A percentile compares a stretch with the other conserved stretches of the same genome.
These are phyloP conservation scores for Colletotrichum liriopes DNA, from an alignment of 2,329 filamentous ascomycete species.

Conservation along the genomic window DNA sequence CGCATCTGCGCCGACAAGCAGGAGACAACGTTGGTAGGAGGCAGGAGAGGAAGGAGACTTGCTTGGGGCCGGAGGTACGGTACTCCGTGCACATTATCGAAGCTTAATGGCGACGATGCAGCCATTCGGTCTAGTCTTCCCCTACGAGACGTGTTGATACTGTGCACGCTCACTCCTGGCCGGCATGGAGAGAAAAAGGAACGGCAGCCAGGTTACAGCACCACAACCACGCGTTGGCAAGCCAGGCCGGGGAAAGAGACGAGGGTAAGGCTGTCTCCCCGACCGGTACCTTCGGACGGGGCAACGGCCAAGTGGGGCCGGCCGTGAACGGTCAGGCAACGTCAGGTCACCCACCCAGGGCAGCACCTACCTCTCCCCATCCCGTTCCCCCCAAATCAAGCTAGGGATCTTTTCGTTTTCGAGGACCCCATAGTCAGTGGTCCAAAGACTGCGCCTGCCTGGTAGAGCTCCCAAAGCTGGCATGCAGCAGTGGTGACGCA, in stretches of 20 bases:
- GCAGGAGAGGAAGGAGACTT: background rate
- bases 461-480: background rate
- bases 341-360: slow-evolving; percentile 10
- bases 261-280: background rate
- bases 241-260: background rate
- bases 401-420: no score
- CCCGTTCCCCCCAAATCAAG: background rate
- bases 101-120: background rate
- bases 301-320: slow-evolving; percentile 33
- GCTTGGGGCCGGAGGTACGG: background rate
- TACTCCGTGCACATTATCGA: background rate
- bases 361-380: background rate
- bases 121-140: background rate
- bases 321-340: slow-evolving; percentile 15
- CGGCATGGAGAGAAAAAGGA: no score
- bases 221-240: background rate
- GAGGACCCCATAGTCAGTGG: no score
- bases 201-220: background rate
- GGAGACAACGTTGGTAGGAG: background rate
- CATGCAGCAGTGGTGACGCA: slow-evolving; percentile 2
- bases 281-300: slow-evolving; percentile 30
- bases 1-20: slow-evolving; percentile 16
- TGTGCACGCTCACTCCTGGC: background rate
- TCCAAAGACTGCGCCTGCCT: background rate
- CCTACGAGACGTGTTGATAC: background rate